Conservation (phyloP, 768 basidiomycete genomes). For the Boletus rufocinnamomeus region DNA sequence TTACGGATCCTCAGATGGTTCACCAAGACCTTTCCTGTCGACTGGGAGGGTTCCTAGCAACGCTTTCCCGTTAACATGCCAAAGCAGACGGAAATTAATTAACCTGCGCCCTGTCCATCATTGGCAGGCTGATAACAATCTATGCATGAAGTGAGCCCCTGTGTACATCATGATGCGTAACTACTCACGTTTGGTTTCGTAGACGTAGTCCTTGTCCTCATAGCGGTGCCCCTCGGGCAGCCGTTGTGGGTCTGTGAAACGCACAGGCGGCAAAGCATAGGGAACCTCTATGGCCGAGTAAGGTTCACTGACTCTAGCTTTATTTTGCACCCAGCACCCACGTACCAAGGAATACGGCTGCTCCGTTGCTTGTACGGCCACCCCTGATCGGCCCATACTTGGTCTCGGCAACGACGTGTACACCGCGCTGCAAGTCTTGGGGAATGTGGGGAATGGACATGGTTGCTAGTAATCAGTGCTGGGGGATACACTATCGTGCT, state of each 20-base stretch:
- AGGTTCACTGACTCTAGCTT: too few relatives aligned
- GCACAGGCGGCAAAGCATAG: constrained; percentile 63
- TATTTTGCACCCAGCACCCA: neutral
- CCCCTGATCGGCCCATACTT: constrained; percentile 58
- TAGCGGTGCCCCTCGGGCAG: constrained; percentile 59
- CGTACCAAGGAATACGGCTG: constrained; percentile 65
- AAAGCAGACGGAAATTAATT: neutral
- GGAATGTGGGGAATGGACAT: constrained; percentile 45
- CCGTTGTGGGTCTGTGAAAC: constrained; percentile 64
- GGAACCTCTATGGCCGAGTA: constrained; percentile 57
- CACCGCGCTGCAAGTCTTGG: constrained; percentile 51
- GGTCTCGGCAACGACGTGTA: constrained; percentile 53
- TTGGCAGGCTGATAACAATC: constrained; percentile 64
- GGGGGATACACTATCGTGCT: neutral
- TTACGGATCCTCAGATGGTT: constrained; percentile 73
- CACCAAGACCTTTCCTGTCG: constrained; percentile 65
- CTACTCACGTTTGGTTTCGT: constrained; percentile 55
- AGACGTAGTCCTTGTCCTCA: constrained; percentile 58
- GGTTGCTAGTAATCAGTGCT: neutral
- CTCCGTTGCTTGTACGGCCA: constrained; percentile 59
- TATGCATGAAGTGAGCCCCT: constrained; percentile 21
- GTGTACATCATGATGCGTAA: neutral
- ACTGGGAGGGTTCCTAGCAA: constrained; percentile 46
- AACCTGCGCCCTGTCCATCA: constrained; percentile 63
- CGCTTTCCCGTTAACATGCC: neutral